Base-by-base conservation (phyloP, 164 flowering plant species). In the Malania oleifera region DNA sequence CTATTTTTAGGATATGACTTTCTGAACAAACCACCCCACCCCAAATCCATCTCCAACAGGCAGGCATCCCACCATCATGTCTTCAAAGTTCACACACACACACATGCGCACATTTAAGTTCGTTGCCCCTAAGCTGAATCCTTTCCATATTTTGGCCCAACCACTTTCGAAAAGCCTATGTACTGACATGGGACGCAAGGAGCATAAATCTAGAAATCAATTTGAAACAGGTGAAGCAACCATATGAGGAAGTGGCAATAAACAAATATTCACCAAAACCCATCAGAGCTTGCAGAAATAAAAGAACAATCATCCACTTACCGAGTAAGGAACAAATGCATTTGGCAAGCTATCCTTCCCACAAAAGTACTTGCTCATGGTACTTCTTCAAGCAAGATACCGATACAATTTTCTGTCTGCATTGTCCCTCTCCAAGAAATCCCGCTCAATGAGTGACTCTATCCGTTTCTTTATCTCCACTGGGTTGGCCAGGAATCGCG, bases 371-470 rank as follows among this genome's bases (percentile, higher is more conserved):
- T 41, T 55, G 52, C 44, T 44, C 34, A 18, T 46, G 45, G 12
- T 52, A 51, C 15, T 40, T 19, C 67, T 27, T 87, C 76, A 92
- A 17, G 98, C 98, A 46, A 92, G 86, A 67, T 89, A 92, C 2
- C 97, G 82, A 41, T 89, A 92, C 70, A 86, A 49, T 66, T 82
- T 82, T 61, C 96, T 75, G 75, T 93, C 97, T 6, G 40, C 67
- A 59, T 59, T 82, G 64, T 93, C 98, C 71, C 98, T 84, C 75
- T 90, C 98, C 84, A 93, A 77, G 78, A 86, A 90, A 49, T 90
- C 97, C 24, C 98, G 76, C 74, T 93, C 97, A 47, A 93, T 93
- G 1, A 93, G 90, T 5, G 98, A 87, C 70, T 93, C 98, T 5
- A 93, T 87, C 52, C 98, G 76, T 67, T 93, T 93, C 80, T 90